Conservation (phyloP, 768 basidiomycete genomes). For the Phylloporus sp. region DNA sequence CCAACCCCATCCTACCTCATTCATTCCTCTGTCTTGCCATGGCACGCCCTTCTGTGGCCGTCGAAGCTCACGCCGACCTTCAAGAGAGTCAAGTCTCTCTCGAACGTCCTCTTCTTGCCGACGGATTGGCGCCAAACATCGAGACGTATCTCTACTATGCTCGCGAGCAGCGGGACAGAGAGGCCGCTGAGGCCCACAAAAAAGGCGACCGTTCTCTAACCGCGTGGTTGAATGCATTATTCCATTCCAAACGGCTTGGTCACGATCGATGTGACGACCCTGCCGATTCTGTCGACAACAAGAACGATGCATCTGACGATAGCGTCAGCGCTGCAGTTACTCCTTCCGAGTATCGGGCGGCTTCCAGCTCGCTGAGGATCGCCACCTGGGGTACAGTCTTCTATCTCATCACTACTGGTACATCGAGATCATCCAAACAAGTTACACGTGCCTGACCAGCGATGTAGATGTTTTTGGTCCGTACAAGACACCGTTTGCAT, state of each 20-base stretch:
- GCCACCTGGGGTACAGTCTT: conserved; percentile 50
- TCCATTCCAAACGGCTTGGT: conserved; percentile 18
- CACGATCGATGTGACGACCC: too few species aligned
- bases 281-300: conserved; percentile 29
- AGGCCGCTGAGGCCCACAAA: conserved; percentile 18
- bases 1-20: background rate
- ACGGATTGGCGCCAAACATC: conserved; percentile 25
- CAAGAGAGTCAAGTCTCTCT: conserved; percentile 7
- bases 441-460: too few species aligned
- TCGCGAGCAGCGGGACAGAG: conserved; percentile 27
- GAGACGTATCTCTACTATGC: conserved; percentile 32
- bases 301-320: conserved; percentile 14
- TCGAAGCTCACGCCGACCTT: conserved; percentile 14
- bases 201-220: conserved; percentile 9
- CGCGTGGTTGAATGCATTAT: conserved; percentile 18
- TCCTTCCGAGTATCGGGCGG: conserved; percentile 32
- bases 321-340: conserved; percentile 21
- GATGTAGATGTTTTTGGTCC: conserved; percentile 52
- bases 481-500: conserved; percentile 54
- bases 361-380: conserved; percentile 43
- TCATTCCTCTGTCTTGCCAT: conserved; percentile 9
- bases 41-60: conserved; percentile 17
- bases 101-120: conserved; percentile 18
- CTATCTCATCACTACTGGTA: conserved; percentile 51
- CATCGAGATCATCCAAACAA: background rate